Evolutionary conservation across 2,329 filamentous ascomycete genomes (phyloP).

Genomic region (Juglanconis sp.): DNA sequence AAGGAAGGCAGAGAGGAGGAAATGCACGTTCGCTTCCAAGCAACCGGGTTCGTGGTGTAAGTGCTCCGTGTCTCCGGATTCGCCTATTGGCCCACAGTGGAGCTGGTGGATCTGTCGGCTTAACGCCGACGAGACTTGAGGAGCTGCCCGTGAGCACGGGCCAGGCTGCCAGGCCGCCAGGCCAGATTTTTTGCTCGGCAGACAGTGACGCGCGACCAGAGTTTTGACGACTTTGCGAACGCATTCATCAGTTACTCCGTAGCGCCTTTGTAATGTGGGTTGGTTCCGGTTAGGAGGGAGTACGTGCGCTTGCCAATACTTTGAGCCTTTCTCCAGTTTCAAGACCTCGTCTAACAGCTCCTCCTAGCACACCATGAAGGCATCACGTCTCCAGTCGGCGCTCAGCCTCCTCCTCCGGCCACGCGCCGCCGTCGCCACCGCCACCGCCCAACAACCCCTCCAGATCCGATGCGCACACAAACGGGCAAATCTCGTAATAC

Average conservation of each 20-base stretch:
- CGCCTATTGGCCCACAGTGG: not conserved
- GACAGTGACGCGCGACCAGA: not conserved
- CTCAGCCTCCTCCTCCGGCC: slow-evolving; percentile 26
- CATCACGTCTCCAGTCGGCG: slow-evolving; percentile 25
- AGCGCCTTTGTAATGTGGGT: not conserved
- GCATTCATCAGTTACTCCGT: not conserved
- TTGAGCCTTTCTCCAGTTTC: not conserved
- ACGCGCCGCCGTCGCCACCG: not conserved
- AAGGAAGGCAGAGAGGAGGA: not conserved
- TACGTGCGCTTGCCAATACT: not conserved
- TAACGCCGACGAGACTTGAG: not conserved
- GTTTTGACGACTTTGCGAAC: not conserved
- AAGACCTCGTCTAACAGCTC: not conserved
- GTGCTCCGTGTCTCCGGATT: not conserved
- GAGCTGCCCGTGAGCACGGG: not conserved
- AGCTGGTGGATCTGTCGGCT: not conserved
- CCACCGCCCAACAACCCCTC: slow-evolving; percentile 27
- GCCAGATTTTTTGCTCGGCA: not conserved
- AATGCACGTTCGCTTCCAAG: not conserved
- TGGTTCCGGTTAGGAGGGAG: not conserved
- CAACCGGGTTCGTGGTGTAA: not conserved
- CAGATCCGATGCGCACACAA: slow-evolving; percentile 44
- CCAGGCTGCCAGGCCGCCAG: not conserved
- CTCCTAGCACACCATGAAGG: slow-evolving; percentile 14
- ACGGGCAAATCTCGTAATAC: slow-evolving; percentile 41